Evolutionary conservation across 805 yeast genomes (phyloP), one percentile per base, ranked within the genome.

Genomic region (Blastobotrys chiropterorum): DNA sequence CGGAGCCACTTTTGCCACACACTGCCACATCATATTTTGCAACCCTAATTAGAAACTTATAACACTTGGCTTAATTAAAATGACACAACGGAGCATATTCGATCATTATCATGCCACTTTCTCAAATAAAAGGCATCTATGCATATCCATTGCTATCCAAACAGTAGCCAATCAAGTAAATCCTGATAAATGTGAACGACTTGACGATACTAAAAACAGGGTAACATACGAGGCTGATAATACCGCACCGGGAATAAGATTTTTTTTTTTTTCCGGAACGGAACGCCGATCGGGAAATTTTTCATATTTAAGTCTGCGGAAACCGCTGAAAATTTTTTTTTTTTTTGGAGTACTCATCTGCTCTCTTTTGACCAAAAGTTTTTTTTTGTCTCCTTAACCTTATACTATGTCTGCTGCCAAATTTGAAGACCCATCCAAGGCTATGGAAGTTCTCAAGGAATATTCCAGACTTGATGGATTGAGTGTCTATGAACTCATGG

Each of bases 381-480:
- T 39, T 39, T 16, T 16, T 39, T 39, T 39, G 7, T 15, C 6
- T 6, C 42, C 19, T 15, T 15, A 39, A 39, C 19, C 42, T 39
- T 15, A 6, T 39, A 15, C 13, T 6, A 39, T 39, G 16, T 6
- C 19, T 39, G 42, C 19, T 39, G 19, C 17, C 17, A 42, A 42
- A 13, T 8, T 22, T 11, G 46, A 17, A n/a, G 48, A 46, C 43
- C 26, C 20, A 22, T 15, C 48, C 30, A 46, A 34, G 34, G 48
- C 48, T n/a, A 16, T 46, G 21, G 48, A 46, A 14, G 14, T 16
- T 41, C 78, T 94, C 60, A 70, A 79, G 55, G 69, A 78, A 56
- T 92, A 88, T 77, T 57, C 78, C 53, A 70, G 75, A 62, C 82
- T 79, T 67, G 99, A 94, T 70, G 99, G 99, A 58, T 79, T 94